These are phyloP conservation scores for Leptodermis oblonga DNA, from an alignment of 257 asterid genomes.

Conservation along the genomic window DNA sequence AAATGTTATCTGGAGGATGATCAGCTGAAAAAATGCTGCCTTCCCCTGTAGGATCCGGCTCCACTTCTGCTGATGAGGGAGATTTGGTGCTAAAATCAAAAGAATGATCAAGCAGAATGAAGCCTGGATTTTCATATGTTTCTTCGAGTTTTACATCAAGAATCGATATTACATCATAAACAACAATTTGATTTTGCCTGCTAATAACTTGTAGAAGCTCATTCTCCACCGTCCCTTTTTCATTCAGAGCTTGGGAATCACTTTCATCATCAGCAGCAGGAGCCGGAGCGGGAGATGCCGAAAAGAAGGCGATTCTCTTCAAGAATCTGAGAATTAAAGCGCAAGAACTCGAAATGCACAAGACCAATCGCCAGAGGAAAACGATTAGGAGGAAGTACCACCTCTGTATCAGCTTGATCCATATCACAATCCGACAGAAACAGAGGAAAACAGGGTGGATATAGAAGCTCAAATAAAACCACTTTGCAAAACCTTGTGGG, in stretches of 20 bases:
- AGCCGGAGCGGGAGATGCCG: background rate
- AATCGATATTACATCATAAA: background rate
- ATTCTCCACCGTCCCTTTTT: background rate
- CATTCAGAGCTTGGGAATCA: background rate
- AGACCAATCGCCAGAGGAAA: conserved; percentile 15
- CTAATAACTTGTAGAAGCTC: background rate
- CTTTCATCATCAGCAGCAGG: background rate
- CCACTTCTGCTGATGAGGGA: background rate
- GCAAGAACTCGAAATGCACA: background rate
- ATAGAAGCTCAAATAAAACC: conserved; percentile 47
- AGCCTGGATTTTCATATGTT: background rate
- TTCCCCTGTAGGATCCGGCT: background rate
- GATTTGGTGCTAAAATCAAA: background rate
- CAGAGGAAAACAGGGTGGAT: conserved; percentile 40
- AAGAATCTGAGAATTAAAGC: conserved; percentile 11
- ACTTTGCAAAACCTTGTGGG: conserved; percentile 46
- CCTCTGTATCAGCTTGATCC: conserved; percentile 26
- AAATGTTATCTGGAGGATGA: background rate
- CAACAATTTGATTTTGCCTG: conserved; percentile 4
- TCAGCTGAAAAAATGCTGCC: background rate
- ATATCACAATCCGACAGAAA: conserved; percentile 38
- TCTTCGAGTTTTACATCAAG: background rate
- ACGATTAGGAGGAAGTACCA: conserved; percentile 13
- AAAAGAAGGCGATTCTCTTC: background rate
- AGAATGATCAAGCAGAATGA: background rate